phyloP scores from a whole-genome alignment of 768 basidiomycete species.

The Krasilnikovozyma curviuscula region DNA sequence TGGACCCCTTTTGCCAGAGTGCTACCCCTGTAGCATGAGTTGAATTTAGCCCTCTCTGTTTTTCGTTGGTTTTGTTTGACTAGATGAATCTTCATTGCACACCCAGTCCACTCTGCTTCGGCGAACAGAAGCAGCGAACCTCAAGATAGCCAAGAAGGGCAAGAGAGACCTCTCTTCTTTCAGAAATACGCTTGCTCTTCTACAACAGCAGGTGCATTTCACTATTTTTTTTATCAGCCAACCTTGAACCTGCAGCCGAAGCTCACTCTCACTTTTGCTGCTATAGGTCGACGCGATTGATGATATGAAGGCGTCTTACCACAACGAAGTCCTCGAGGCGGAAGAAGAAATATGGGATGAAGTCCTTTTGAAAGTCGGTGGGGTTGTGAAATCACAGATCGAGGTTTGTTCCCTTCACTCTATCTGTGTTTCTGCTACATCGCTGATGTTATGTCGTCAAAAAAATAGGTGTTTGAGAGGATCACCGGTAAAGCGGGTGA shows the following conservation, averaged over 20 bases:
- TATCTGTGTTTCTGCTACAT: constrained; percentile 11
- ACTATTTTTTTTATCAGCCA: constrained; percentile 29
- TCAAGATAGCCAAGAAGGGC: constrained; percentile 34
- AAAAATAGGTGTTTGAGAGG: constrained; percentile 20
- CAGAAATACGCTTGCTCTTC: neutral
- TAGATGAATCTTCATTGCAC: constrained; percentile 51
- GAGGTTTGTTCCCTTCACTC: constrained; percentile 38
- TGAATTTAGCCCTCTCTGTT: too few relatives aligned
- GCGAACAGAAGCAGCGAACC: constrained; percentile 61
- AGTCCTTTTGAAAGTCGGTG: constrained; percentile 68
- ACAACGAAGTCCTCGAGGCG: constrained; percentile 69
- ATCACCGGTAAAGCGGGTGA: constrained; percentile 35
- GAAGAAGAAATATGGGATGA: constrained; percentile 93
- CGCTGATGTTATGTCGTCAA: constrained; percentile 25
- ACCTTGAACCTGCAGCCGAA: constrained; percentile 71
- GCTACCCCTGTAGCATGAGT: too few relatives aligned
- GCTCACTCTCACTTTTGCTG: constrained; percentile 60
- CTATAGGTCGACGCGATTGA: constrained; percentile 82
- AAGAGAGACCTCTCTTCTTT: constrained; percentile 47
- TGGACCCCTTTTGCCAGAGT: too few relatives aligned
- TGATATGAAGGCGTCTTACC: constrained; percentile 62
- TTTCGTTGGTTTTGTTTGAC: too few relatives aligned
- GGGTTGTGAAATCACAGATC: constrained; percentile 73
- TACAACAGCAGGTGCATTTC: neutral
- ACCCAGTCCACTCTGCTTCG: constrained; percentile 72